Percentiles rank a stretch among this genome's conserved stretches.
phyloP scores from a whole-genome alignment of 1,284 basidiomycete species.

The Heliocybe sulcata region DNA sequence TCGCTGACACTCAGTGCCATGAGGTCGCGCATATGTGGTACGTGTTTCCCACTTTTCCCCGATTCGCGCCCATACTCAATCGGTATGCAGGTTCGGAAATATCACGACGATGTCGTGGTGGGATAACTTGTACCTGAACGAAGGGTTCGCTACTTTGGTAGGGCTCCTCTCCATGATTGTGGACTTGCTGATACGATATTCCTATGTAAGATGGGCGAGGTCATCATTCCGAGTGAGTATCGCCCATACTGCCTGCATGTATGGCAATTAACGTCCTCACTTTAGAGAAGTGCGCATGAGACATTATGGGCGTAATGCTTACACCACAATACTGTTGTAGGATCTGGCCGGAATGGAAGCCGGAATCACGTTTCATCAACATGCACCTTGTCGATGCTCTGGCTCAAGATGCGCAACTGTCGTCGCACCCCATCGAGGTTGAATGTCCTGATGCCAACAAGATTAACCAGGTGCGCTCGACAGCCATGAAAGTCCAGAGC shows the following conservation, averaged over 20 bases:
- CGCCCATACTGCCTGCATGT: slow-evolving; percentile 3
- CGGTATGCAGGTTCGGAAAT: slow-evolving; percentile 67
- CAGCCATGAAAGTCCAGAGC: no score
- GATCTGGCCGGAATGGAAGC: slow-evolving; percentile 74
- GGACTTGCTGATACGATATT: slow-evolving; percentile 1
- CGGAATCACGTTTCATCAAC: slow-evolving; percentile 64
- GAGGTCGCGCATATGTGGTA: slow-evolving; percentile 84
- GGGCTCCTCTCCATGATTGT: slow-evolving; percentile 15
- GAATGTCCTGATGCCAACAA: slow-evolving; percentile 84
- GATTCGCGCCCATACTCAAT: not conserved
- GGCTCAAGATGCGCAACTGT: slow-evolving; percentile 81
- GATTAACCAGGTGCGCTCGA: slow-evolving; percentile 60
- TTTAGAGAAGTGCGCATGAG: slow-evolving; percentile 37
- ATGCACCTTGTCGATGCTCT: slow-evolving; percentile 63
- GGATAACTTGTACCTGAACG: slow-evolving; percentile 85
- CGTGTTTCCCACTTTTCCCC: slow-evolving; percentile 16
- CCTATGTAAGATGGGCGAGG: slow-evolving; percentile 72
- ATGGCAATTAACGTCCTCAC: slow-evolving; percentile 1
- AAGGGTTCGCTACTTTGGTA: slow-evolving; percentile 85
- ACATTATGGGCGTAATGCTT: slow-evolving; percentile 9
- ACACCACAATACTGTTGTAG: slow-evolving; percentile 25
- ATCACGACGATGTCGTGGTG: slow-evolving; percentile 94
- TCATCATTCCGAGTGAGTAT: slow-evolving; percentile 74
- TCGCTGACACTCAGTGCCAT: slow-evolving; percentile 77
- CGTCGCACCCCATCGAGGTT: slow-evolving; percentile 94